phyloP scores from a whole-genome alignment of 164 flowering plant species.

The Liriodendron chinense region DNA sequence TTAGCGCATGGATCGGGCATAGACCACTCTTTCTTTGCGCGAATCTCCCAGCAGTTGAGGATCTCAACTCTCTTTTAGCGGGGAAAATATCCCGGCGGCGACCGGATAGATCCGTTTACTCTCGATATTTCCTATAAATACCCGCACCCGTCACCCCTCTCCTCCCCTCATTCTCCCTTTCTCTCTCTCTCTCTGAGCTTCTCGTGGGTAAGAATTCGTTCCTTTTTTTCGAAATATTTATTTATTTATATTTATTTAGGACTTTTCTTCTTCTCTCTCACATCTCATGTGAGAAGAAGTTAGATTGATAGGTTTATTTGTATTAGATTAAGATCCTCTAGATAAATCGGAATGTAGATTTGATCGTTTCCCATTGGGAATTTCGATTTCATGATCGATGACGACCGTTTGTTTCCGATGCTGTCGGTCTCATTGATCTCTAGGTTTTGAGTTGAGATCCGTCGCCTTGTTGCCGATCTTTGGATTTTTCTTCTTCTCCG shows the following conservation, averaged over 20 bases:
- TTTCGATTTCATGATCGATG: neutral
- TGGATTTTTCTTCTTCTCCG: neutral
- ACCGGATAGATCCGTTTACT: constrained; percentile 29
- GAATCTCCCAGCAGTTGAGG: neutral
- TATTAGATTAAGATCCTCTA: neutral
- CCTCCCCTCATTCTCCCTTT: constrained; percentile 25
- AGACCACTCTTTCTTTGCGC: neutral
- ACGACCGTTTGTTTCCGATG: neutral
- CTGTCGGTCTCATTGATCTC: neutral
- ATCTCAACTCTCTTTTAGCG: neutral
- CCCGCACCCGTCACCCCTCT: constrained; percentile 27
- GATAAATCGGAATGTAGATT: neutral
- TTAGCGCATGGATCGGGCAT: neutral
- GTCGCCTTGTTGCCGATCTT: neutral
- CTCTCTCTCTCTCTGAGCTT: constrained; percentile 15
- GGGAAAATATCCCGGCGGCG: constrained; percentile 10
- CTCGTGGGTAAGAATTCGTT: constrained; percentile 28
- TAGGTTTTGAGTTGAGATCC: neutral
- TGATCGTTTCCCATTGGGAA: too few species aligned
- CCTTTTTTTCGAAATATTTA: neutral
- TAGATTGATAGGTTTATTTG: constrained; percentile 4
- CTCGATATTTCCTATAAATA: constrained; percentile 60
- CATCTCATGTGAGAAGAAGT: neutral
- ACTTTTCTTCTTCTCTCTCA: neutral
- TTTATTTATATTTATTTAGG: neutral